Evolutionary conservation across 164 flowering plant species (phyloP), one percentile per base, ranked within the genome.

Genomic region (Malania oleifera): DNA sequence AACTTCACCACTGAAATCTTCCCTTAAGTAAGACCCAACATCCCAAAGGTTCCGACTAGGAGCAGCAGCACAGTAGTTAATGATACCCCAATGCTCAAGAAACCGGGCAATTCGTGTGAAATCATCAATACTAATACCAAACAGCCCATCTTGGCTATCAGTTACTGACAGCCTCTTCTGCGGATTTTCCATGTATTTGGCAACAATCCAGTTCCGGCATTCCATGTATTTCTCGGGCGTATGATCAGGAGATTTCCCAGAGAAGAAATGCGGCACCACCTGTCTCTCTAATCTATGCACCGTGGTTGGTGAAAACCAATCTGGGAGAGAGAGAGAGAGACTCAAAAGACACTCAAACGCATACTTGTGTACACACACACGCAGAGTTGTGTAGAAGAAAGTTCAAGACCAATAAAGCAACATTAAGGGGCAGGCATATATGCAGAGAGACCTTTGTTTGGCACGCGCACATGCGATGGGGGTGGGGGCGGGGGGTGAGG

Each of bases 11-110:
- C 71, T 82, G 12, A 61, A 38, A 19, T 95, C 97, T 76, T 91
- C 99, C 44, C 64, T 79, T 20, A 95, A 53, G 55, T 60, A 76
- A 6, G 79, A 75, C 20, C 68, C 82, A 38, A 62, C 72, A 66
- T 59, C 68, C 76, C 61, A 75, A 50, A 72, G 56, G 50, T 83
- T 87, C 44, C 39, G 70, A 57, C 54, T 60, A 8, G 76, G 77
- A 14, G 71, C 43, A n/a, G 64, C 57, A 25, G 85, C 90, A 77
- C 87, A 89, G 65, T 91, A 91, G 66, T 95, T 95, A 34, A 95
- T 84, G 54, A 95, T 85, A 54, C 99, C 99, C 99, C 97, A 95
- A 41, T 91, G 82, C 59, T 95, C 90, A 58, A 95, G 87, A 67
- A 95, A 95, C 46, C 93, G 75, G 55, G 83, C 62, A 60, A 95